These are phyloP conservation scores for Pestalotiopsis sp. DNA, from an alignment of 2,329 filamentous ascomycete species.

Conservation along the genomic window DNA sequence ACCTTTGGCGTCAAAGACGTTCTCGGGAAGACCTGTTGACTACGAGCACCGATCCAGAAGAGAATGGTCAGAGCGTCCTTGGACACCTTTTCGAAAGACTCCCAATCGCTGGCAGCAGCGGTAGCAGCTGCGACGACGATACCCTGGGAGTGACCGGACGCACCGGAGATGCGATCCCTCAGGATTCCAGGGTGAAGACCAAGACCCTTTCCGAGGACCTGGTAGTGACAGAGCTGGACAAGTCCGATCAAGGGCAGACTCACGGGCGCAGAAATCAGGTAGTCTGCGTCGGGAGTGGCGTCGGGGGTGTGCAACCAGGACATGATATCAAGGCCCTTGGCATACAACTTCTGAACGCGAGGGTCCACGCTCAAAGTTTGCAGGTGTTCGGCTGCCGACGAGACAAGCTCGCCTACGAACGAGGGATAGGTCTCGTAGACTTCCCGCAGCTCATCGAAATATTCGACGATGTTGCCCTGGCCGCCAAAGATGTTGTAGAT, in stretches of 20 bases:
- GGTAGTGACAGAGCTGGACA: conserved; percentile 93
- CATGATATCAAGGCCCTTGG: conserved; percentile 95
- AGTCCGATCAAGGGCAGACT: conserved; percentile 95
- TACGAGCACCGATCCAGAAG: conserved; percentile 97
- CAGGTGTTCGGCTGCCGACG: conserved; percentile 80
- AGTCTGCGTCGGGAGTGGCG: conserved; percentile 88
- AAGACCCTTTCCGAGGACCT: conserved; percentile 88
- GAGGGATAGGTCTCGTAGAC: conserved; percentile 88
- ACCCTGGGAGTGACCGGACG: conserved; percentile 95
- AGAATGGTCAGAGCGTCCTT: conserved; percentile 84
- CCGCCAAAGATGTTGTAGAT: conserved; percentile 96
- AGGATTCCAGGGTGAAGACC: conserved; percentile 88
- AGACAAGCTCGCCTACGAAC: conserved; percentile 84
- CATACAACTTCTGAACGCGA: conserved; percentile 89
- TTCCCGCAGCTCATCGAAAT: conserved; percentile 95
- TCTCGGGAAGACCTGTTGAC: conserved; percentile 94
- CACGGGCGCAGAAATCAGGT: conserved; percentile 90
- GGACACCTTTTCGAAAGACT: conserved; percentile 80
- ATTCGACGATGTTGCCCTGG: conserved; percentile 98
- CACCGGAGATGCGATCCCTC: conserved; percentile 79
- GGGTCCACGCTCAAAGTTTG: conserved; percentile 81
- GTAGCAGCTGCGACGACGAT: conserved; percentile 92
- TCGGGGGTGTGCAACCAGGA: conserved; percentile 89
- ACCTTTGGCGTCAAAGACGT: conserved; percentile 91
- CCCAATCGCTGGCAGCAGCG: conserved; percentile 89